Conservation (phyloP, 371 early-diverging fungal genomes). For the Circinella umbellata region DNA sequence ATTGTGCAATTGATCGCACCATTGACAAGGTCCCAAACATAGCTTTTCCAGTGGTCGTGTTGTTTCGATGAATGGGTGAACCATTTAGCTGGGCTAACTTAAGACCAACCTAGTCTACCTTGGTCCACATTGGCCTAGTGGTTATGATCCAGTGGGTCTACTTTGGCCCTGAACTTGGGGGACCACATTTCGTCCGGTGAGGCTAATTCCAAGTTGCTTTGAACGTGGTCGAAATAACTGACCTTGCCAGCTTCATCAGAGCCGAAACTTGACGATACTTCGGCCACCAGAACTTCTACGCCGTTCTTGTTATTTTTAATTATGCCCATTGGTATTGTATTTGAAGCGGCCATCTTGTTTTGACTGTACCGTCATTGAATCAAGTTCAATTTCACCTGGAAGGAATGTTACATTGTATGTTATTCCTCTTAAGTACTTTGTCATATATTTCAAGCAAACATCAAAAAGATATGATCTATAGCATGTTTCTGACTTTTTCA, state of each 20-base stretch:
- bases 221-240: constrained; percentile 7
- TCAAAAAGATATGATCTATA: constrained; percentile 34
- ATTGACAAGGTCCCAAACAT: constrained; percentile 35
- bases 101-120: no score
- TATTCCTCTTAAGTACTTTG: constrained; percentile 24
- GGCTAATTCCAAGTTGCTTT: no score
- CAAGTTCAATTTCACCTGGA: constrained; percentile 30
- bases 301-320: neutral
- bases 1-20: constrained; percentile 31
- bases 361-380: no score
- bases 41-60: constrained; percentile 28
- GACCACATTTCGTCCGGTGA: no score
- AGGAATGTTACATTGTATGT: constrained; percentile 26
- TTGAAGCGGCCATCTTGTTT: neutral
- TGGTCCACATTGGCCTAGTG: no score
- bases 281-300: neutral
- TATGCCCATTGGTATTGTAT: neutral
- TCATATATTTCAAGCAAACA: constrained; percentile 22
- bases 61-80: no score
- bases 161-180: no score
- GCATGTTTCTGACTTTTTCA: constrained; percentile 30
- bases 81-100: no score
- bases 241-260: constrained; percentile 21
- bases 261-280: constrained; percentile 5
- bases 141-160: no score